phyloP scores from a whole-genome alignment of 1,284 basidiomycete species.

The Melampsora larici-populina region DNA sequence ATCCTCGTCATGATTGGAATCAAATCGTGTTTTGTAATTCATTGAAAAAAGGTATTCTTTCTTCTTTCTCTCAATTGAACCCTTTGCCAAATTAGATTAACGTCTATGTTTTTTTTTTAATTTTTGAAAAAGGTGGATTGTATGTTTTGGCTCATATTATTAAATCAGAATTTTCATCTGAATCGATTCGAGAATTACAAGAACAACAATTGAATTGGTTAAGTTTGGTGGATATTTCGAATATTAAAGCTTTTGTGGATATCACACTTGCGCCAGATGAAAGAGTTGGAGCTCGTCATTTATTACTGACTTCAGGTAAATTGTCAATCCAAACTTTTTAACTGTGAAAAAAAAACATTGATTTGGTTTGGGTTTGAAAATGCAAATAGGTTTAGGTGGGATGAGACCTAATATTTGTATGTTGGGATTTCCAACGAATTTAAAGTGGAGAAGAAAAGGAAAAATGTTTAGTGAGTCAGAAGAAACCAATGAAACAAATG shows the following conservation, averaged over 20 bases:
- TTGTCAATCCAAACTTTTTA: too few relatives aligned
- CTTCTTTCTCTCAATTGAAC: not conserved
- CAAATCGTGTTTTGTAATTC: constrained; percentile 43
- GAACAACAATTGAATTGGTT: constrained; percentile 41
- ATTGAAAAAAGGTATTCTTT: constrained; percentile 36
- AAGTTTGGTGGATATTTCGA: constrained; percentile 40
- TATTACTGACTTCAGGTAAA: constrained; percentile 28
- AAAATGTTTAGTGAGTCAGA: constrained; percentile 11
- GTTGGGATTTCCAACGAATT: constrained; percentile 37
- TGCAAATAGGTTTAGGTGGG: constrained; percentile 26
- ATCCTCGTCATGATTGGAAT: constrained; percentile 41
- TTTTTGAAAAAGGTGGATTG: constrained; percentile 16
- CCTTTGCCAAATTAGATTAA: not conserved
- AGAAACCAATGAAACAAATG: not conserved
- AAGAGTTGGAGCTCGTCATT: constrained; percentile 37
- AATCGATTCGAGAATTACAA: constrained; percentile 37
- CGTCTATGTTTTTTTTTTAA: not conserved
- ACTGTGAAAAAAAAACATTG: too few relatives aligned
- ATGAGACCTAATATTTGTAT: constrained; percentile 43
- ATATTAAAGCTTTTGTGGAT: constrained; percentile 42
- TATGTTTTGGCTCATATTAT: constrained; percentile 41
- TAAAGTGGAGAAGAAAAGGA: constrained; percentile 33
- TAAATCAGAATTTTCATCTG: constrained; percentile 40
- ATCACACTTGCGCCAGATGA: constrained; percentile 37
- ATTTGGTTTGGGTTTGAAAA: not conserved